phyloP scores from a whole-genome alignment of 805 yeast genomes.

The Nakazawaea anatomiae region DNA sequence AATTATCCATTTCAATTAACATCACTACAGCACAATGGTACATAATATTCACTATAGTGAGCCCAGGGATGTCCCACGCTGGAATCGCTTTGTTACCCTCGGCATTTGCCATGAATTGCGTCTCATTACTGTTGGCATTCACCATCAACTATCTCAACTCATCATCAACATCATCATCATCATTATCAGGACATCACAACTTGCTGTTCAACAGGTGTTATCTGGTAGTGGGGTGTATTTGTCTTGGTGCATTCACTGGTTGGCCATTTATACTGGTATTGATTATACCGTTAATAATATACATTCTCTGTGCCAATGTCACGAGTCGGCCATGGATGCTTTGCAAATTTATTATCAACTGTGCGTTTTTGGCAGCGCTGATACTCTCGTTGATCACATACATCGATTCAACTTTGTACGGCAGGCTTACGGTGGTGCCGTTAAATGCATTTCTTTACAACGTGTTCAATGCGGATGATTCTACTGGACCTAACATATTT shows the following conservation, averaged over 20 bases:
- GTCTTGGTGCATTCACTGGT: constrained; percentile 74
- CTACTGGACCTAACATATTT: constrained; percentile 84
- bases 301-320: constrained; percentile 15
- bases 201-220: not conserved
- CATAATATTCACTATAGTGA: constrained; percentile 50
- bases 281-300: constrained; percentile 52
- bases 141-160: no score
- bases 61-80: constrained; percentile 88
- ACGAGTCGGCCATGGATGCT: not conserved
- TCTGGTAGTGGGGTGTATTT: constrained; percentile 20
- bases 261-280: constrained; percentile 85
- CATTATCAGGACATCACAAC: no score
- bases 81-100: constrained; percentile 84
- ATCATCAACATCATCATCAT: no score
- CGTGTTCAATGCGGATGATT: constrained; percentile 60
- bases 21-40: constrained; percentile 34
- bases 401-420: constrained; percentile 61
- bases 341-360: not conserved
- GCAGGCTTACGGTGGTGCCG: constrained; percentile 61
- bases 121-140: constrained; percentile 21
- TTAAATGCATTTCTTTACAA: constrained; percentile 79
- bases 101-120: constrained; percentile 59
- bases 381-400: constrained; percentile 14
- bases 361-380: not conserved
- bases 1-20: not conserved